Evolutionary conservation across 2,329 filamentous ascomycete genomes (phyloP), one percentile per base, ranked within the genome.

Genomic region (Fusarium albidum): DNA sequence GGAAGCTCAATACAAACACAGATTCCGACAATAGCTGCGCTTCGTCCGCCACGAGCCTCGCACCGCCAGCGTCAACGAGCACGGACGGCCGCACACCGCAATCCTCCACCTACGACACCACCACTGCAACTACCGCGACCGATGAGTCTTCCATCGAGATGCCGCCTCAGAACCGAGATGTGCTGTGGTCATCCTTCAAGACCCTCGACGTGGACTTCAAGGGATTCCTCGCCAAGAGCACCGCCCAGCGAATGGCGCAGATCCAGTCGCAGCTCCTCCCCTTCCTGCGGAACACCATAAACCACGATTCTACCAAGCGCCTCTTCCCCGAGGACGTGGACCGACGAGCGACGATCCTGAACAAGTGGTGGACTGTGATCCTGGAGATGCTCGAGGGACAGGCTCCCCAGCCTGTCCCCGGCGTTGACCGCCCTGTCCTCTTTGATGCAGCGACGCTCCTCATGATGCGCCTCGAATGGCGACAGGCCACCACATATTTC

Each of bases 391-490:
- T 96, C 18, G 87, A 92, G 61, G 89, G 89, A 27, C 83, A 84
- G 6, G 61, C 75, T 49, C 73, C 80, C 42, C 89, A 92, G 65
- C 88, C 89, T 4, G 87, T 96, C 12, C 87, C 91, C 2, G 91
- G 91, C 10, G 88, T 91, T n/a, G 93, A 96, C 67, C 82, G 92
- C 27, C 91, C 92, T 1, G 82, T 86, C 3, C 85, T 96, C 35
- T 81, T 96, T 27, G 92, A 96, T 68, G 89, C 86, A 6, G 82
- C 90, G 17, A 86, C 88, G 41, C 84, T 89, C 46, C 86, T 97
- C 68, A 96, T 96, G 92, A 89, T 89, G 73, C 84, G 93, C 39
- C 86, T 89, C 0, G 93, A 97, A 75, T 97, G 93, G 93, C 86
- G 91, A 57, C 80, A 89, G 46, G 82, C 87, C 21, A 89, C 89